phyloP scores from a whole-genome alignment of 169 alveolate genomes.

The Plasmodium vivax region DNA sequence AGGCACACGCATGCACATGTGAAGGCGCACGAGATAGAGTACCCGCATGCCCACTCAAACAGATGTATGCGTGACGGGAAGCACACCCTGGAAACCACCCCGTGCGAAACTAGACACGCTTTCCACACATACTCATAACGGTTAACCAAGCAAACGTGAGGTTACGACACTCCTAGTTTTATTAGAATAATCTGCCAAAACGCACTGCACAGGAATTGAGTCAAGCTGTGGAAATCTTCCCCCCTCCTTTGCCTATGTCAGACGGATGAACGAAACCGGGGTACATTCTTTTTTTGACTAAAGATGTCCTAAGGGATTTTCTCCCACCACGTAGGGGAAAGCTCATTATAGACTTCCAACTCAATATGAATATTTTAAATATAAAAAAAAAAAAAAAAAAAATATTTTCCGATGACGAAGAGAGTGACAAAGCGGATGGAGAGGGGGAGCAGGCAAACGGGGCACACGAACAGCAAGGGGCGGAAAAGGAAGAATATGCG shows the following conservation, averaged over 20 bases:
- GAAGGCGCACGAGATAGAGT: neutral
- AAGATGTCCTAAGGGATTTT: neutral
- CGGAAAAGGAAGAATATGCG: neutral
- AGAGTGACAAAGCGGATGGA: neutral
- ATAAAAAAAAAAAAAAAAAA: slow-evolving; percentile 20
- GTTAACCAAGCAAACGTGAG: neutral
- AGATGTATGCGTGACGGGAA: neutral
- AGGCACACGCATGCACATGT: neutral
- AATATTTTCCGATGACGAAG: slow-evolving; percentile 4
- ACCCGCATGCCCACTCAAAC: neutral
- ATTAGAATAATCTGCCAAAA: neutral
- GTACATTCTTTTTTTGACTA: neutral
- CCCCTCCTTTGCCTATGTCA: neutral
- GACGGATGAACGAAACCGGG: neutral
- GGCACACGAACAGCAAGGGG: neutral
- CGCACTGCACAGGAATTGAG: neutral
- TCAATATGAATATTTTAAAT: slow-evolving; percentile 23
- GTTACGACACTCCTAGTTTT: neutral
- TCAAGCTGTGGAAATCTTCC: neutral
- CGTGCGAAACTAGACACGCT: neutral
- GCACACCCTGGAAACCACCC: neutral
- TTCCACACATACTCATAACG: neutral
- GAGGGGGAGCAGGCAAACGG: neutral
- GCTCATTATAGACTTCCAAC: neutral
- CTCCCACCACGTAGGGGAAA: neutral